Evolutionary conservation across 805 yeast genomes (phyloP), one percentile per base, ranked within the genome.

Genomic region (Pichia pseudocactophila): DNA sequence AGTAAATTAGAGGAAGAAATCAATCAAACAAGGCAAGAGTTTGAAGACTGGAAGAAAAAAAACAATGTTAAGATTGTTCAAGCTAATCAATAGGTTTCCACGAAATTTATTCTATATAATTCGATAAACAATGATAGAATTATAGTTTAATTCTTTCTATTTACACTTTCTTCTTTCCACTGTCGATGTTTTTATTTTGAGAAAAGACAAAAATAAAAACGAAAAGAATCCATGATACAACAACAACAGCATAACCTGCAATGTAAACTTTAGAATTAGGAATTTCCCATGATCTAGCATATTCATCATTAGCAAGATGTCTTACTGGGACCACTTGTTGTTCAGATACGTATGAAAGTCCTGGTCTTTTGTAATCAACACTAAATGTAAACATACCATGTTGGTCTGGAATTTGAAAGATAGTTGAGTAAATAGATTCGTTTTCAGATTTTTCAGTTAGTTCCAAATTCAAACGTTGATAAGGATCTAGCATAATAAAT

Each of bases 281-380:
- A 55, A 92, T 90, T 47, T 83, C 85, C 90, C 92, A 92, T 35
- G 94, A 81, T 63, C 97, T 77, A 47, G 82, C 80, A 68, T 79
- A 92, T 67, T 94, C 98, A 59, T 92, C 95, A 61, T 89, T 90
- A 46, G 97, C 97, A 55, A 85, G 73, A 62, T 92, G 97, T 62
- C 97, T 79, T 37, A 92, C 80, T 2, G 97, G 79, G 41, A 87
- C 86, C 16, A 82, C 78, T 42, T 72, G 71, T 47, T 74, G 71
- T 53, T 81, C 85, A 22, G 69, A 69, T 41, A 90, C 59, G 61
- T 70, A 88, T 19, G 84, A 70, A 53, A 71, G 70, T 6, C 97
- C 97, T 12, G 75, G 68, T 57, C 95, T 78, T 59, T 74, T 74
- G 68, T 89, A 89, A 54, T 83, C 82, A 36, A 83, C 70, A 47